Evolutionary conservation across 140 eudicot species (phyloP).

Genomic region (Flaveria floridana): DNA sequence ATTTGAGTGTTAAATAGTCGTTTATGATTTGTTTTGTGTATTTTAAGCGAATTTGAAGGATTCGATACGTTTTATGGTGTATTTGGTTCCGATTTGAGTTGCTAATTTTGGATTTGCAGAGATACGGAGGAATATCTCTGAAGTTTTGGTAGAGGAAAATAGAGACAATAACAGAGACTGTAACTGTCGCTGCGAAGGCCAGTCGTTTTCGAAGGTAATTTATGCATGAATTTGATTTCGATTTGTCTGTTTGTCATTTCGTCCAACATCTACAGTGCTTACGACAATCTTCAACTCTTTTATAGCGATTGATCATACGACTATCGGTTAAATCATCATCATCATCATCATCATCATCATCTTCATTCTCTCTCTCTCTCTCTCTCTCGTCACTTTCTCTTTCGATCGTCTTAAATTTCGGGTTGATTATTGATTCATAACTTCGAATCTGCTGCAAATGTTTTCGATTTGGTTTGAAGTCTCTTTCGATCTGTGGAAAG

Average conservation of each 20-base stretch:
- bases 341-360: neutral
- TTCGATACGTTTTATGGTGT: slow-evolving; percentile 23
- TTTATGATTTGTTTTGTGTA: slow-evolving; percentile 9
- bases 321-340: no score
- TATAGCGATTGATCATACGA: slow-evolving; percentile 39
- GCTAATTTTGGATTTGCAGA: slow-evolving; percentile 4
- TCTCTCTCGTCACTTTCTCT: slow-evolving; percentile 22
- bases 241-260: slow-evolving; percentile 42
- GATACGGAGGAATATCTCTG: slow-evolving; percentile 17
- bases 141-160: neutral
- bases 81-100: slow-evolving; percentile 8
- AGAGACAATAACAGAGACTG: slow-evolving; percentile 20
- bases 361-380: neutral
- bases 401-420: neutral
- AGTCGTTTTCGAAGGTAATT: slow-evolving; percentile 43
- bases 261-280: slow-evolving; percentile 32
- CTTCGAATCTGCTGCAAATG: slow-evolving; percentile 23
- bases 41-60: slow-evolving; percentile 13
- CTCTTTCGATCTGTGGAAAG: slow-evolving; percentile 37
- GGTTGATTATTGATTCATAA: slow-evolving; percentile 16
- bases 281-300: slow-evolving; percentile 28
- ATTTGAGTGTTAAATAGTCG: neutral
- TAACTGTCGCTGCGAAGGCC: slow-evolving; percentile 29
- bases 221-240: slow-evolving; percentile 23
- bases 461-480: slow-evolving; percentile 11